Evolutionary conservation across 164 flowering plant species (phyloP).

Genomic region (Cinnamomum micranthum): DNA sequence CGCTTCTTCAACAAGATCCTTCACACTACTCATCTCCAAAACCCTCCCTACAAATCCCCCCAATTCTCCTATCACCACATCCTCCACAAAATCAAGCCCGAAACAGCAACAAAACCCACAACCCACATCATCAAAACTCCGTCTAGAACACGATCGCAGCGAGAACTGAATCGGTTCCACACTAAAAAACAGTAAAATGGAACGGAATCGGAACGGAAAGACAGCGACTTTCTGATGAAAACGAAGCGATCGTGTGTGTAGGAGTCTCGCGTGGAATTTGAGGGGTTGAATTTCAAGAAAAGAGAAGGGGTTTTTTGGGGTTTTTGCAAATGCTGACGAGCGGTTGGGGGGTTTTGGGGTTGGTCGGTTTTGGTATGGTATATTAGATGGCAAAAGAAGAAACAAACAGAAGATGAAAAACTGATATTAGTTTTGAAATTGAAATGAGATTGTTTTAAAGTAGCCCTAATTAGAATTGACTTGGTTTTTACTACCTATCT

Average conservation of each 20-base stretch:
- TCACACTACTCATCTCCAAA: constrained; percentile 52
- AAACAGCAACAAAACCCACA: too few relatives aligned
- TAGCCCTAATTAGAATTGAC: neutral
- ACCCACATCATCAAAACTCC: too few relatives aligned
- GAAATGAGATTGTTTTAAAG: neutral
- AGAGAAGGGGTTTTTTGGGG: too few relatives aligned
- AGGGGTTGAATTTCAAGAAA: neutral
- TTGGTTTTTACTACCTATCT: too few relatives aligned
- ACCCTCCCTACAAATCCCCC: neutral
- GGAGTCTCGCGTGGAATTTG: neutral
- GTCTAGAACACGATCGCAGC: too few relatives aligned
- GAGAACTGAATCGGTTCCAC: too few relatives aligned
- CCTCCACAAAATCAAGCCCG: neutral
- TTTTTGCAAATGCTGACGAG: too few relatives aligned
- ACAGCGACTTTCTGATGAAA: neutral
- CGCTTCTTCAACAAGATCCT: constrained; percentile 90
- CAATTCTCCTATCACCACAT: neutral
- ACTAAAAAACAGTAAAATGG: too few relatives aligned
- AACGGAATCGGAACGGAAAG: neutral
- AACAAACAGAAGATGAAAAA: too few relatives aligned
- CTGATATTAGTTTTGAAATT: neutral
- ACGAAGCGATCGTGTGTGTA: neutral
- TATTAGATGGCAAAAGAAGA: neutral
- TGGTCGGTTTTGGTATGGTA: too few relatives aligned
- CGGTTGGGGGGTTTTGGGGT: too few relatives aligned